Conservation (phyloP, 306 rosid genomes). For the Amphicarpaea edgeworthii region DNA sequence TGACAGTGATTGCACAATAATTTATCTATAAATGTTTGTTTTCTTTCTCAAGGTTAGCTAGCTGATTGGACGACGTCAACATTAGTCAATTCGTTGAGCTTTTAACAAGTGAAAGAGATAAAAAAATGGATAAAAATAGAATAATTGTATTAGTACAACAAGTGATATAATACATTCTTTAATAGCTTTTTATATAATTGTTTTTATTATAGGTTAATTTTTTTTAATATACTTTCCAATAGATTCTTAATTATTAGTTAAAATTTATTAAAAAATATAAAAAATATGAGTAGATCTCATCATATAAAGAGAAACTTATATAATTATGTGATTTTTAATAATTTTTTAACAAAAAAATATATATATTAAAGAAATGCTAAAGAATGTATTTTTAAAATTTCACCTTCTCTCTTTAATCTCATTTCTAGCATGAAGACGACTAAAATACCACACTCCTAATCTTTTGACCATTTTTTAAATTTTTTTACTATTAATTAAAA, state of each 20-base stretch:
- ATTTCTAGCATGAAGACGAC: no score
- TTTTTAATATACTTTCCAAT: neutral
- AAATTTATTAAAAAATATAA: neutral
- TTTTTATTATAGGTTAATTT: neutral
- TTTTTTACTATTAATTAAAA: neutral
- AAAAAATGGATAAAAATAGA: neutral
- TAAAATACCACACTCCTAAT: neutral
- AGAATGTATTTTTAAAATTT: neutral
- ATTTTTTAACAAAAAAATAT: neutral
- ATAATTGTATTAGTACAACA: neutral
- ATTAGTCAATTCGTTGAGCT: conserved; percentile 10
- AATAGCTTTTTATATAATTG: neutral
- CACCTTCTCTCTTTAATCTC: neutral
- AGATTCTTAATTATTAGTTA: neutral
- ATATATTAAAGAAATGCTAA: neutral
- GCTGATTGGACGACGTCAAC: neutral
- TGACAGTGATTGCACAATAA: conserved; percentile 10
- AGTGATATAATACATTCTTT: neutral
- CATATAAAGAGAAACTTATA: neutral
- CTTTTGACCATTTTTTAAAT: neutral
- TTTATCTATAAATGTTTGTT: neutral
- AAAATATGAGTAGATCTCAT: neutral
- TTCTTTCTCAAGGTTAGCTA: neutral
- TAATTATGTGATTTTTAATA: neutral
- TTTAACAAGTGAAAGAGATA: neutral